Base-by-base conservation (phyloP, 73 alveolate species). In the Durusdinium trenchii region DNA sequence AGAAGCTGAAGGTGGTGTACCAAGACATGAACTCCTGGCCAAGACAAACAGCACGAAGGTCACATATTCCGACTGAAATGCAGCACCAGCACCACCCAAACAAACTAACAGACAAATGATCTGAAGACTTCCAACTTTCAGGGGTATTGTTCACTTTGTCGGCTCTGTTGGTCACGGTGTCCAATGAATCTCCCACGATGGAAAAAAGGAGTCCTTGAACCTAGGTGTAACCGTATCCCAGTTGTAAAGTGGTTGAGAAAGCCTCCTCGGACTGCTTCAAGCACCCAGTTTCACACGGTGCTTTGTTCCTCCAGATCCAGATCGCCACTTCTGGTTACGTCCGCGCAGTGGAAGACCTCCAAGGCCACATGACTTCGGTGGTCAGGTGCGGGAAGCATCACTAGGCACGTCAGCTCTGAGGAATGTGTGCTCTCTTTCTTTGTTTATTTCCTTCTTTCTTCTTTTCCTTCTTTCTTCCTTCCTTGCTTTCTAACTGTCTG, bases 1-100 rank as follows among this genome's bases (percentile, higher is more conserved):
- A 89, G 69, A 89, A 89, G 36, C 86, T 61, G 96, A 89, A 64
- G 51, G 96, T 89, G 86, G 96, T 86, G 20, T 89, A 89, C 96
- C 96, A 89, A 6, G 96, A 57, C 16, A 89, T 71, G n/a, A 89
- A 89, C 52, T 89, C 96, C 96, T 89, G 86, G 52, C 86, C 30
- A 35, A 51, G 54, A 12, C 28, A 7, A 50, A n/a, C 76, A 47
- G 40, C 4, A 23, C 67, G 23, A 32, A n/a, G 42, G 47, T 46
- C 20, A 50, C 91, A 28, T 9, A 18, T 73, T 23, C 86, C 57
- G 47, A 14, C 28, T 32, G 48, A 47, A 35, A 26, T 28, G 38
- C 62, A 45, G 30, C 4, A 42, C 71, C 43, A 48, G 43, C 73
- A 50, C 18, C 23, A 40, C 30, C 14, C 57, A 40, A 28, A 45